A percentile compares a stretch with the other conserved stretches of the same genome.
These are phyloP conservation scores for Ganoderma meredithae DNA, from an alignment of 1,284 basidiomycete species.

Conservation along the genomic window DNA sequence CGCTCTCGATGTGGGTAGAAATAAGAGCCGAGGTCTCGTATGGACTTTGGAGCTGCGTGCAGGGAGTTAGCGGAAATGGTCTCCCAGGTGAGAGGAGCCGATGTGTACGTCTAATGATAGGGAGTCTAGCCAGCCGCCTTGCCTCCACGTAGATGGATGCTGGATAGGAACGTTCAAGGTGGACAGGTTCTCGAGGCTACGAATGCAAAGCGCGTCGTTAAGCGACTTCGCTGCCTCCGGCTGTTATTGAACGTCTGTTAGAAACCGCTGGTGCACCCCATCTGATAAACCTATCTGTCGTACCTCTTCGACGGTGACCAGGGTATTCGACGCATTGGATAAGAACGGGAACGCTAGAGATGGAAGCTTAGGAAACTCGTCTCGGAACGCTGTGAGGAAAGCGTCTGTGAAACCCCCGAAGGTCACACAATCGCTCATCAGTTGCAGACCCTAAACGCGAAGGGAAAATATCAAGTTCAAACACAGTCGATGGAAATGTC, in stretches of 20 bases:
- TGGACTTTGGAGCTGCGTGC: slow-evolving; percentile 46
- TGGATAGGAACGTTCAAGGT: slow-evolving; percentile 65
- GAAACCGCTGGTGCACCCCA: neutral
- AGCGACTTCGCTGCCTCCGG: slow-evolving; percentile 42
- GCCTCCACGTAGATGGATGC: slow-evolving; percentile 50
- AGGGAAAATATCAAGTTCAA: neutral
- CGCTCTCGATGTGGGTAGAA: slow-evolving; percentile 71
- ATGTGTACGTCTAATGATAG: slow-evolving; percentile 51
- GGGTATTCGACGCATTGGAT: slow-evolving; percentile 49
- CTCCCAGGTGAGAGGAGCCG: no score
- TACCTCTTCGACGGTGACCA: slow-evolving; percentile 54
- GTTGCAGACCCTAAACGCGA: slow-evolving; percentile 65
- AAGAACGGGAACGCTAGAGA: slow-evolving; percentile 63
- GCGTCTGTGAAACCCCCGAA: slow-evolving; percentile 71
- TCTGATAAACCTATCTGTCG: slow-evolving; percentile 23
- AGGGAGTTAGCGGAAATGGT: no score
- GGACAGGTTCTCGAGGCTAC: slow-evolving; percentile 57
- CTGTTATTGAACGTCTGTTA: neutral
- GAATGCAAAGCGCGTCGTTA: slow-evolving; percentile 69
- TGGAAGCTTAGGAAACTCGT: slow-evolving; percentile 69
- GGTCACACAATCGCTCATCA: slow-evolving; percentile 63
- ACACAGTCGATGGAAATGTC: neutral
- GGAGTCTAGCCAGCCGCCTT: slow-evolving; percentile 52
- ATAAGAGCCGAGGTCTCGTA: slow-evolving; percentile 72
- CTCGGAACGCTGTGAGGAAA: slow-evolving; percentile 64